These are phyloP conservation scores for Lentinula aciculospora DNA, from an alignment of 768 basidiomycete genomes.

Conservation along the genomic window DNA sequence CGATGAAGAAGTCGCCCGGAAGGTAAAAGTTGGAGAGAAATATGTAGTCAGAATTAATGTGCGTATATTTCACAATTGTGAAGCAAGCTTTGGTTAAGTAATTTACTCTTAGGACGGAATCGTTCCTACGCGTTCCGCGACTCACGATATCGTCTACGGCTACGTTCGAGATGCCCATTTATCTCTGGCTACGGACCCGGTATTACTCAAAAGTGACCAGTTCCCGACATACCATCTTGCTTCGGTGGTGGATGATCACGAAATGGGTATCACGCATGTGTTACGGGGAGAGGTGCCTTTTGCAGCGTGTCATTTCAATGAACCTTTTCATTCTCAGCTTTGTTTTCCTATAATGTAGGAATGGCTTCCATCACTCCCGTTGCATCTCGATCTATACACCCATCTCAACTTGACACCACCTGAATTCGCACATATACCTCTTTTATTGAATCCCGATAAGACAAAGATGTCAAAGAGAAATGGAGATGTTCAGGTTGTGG, in stretches of 20 bases:
- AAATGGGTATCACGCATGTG: slow-evolving; percentile 96
- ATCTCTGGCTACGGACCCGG: slow-evolving; percentile 82
- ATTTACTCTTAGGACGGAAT: slow-evolving; percentile 45
- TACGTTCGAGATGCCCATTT: slow-evolving; percentile 66
- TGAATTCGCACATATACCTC: slow-evolving; percentile 85
- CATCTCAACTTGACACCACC: slow-evolving; percentile 69
- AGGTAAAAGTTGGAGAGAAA: slow-evolving; percentile 69
- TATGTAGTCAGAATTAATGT: slow-evolving; percentile 88
- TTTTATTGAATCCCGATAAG: slow-evolving; percentile 86
- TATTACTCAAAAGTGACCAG: slow-evolving; percentile 86
- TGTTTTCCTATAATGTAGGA: slow-evolving; percentile 46
- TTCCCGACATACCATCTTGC: slow-evolving; percentile 98
- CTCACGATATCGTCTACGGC: slow-evolving; percentile 74
- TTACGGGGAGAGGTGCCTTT: slow-evolving; percentile 78
- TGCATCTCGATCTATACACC: slow-evolving; percentile 87
- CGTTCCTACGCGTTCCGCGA: slow-evolving; percentile 43
- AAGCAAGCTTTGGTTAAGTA: slow-evolving; percentile 2
- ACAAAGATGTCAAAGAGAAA: slow-evolving; percentile 94
- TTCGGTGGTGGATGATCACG: slow-evolving; percentile 91
- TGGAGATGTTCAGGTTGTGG: slow-evolving; percentile 81
- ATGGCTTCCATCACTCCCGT: slow-evolving; percentile 91
- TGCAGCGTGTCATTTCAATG: too few species aligned
- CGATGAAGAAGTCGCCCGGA: slow-evolving; percentile 77
- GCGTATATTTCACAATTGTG: background rate
- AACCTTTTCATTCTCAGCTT: background rate